These are phyloP conservation scores for Xylaria telfairii DNA, from an alignment of 495 filamentous ascomycete genomes.

Conservation along the genomic window DNA sequence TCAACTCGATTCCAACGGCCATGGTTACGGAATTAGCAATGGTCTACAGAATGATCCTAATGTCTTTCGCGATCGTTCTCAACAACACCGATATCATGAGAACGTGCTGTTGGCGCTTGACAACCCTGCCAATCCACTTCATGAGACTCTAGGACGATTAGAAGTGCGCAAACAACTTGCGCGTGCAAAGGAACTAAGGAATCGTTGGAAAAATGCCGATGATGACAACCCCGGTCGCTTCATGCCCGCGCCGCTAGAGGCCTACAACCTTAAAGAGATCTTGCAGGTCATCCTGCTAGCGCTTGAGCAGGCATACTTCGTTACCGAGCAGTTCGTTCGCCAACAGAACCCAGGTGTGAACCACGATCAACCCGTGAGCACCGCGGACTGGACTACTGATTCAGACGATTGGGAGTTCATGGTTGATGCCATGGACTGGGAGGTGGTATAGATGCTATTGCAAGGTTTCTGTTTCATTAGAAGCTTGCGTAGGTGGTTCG, in stretches of 20 bases:
- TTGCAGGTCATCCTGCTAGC: conserved; percentile 50
- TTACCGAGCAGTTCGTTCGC: conserved; percentile 42
- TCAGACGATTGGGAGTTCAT: conserved; percentile 64
- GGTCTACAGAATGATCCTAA: not conserved
- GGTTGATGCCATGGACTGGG: conserved; percentile 72
- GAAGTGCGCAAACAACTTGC: conserved; percentile 56
- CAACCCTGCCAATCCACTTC: conserved; percentile 55
- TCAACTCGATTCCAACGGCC: conserved; percentile 7
- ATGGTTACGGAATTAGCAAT: conserved; percentile 24
- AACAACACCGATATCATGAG: conserved; percentile 64
- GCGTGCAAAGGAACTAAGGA: conserved; percentile 68
- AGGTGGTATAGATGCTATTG: conserved; percentile 53
- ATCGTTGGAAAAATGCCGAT: conserved; percentile 70
- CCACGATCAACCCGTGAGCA: conserved; percentile 18
- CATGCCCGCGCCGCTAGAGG: conserved; percentile 49
- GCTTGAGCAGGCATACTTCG: conserved; percentile 44
- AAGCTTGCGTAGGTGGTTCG: not conserved
- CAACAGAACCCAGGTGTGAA: conserved; percentile 37
- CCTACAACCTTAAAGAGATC: conserved; percentile 63
- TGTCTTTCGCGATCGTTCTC: conserved; percentile 15
- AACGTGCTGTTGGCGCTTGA: conserved; percentile 66
- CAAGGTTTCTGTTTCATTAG: not conserved
- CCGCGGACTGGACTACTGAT: conserved; percentile 28
- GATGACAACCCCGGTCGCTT: conserved; percentile 41
- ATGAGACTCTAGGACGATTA: conserved; percentile 54